Conservation (phyloP, 345 rosid species). For the Gynandropsis gynandra region DNA sequence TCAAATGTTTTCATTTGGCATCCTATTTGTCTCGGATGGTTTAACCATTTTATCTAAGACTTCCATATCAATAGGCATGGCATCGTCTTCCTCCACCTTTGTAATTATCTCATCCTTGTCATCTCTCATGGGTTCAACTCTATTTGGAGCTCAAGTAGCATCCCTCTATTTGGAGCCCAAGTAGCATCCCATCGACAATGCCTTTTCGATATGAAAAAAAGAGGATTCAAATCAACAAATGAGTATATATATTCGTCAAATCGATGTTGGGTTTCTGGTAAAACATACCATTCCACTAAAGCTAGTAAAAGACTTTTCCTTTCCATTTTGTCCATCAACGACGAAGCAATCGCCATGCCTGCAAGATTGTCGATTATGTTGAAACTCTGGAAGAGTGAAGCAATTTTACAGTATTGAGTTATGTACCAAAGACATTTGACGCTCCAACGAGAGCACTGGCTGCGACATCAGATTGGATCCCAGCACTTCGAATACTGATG, state of each 20-base stretch:
- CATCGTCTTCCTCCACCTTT: too few relatives aligned
- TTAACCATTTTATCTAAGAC: too few relatives aligned
- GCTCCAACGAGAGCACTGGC: slow-evolving; percentile 99
- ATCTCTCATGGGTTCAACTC: too few relatives aligned
- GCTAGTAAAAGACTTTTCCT: slow-evolving; percentile 91
- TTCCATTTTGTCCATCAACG: slow-evolving; percentile 96
- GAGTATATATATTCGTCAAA: neutral
- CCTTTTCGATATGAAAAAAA: slow-evolving; percentile 36
- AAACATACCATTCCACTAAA: slow-evolving; percentile 79
- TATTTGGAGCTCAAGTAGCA: too few relatives aligned
- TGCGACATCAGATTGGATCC: slow-evolving; percentile 90
- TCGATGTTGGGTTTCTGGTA: neutral
- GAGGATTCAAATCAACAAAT: slow-evolving; percentile 4
- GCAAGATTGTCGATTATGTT: too few relatives aligned
- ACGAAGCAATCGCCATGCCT: slow-evolving; percentile 96
- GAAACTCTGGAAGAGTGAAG: too few relatives aligned
- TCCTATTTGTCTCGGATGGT: too few relatives aligned
- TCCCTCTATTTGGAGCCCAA: too few relatives aligned
- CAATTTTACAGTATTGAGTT: neutral
- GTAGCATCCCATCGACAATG: slow-evolving; percentile 89
- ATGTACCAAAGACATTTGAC: slow-evolving; percentile 83
- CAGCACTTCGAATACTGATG: slow-evolving; percentile 93
- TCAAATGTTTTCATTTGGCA: too few relatives aligned
- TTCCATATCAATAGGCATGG: too few relatives aligned
- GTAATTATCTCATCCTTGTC: too few relatives aligned